Percentiles rank a stretch among this genome's conserved stretches.
Conservation (phyloP, 306 rosid species). For the Dalbergia oliveri region DNA sequence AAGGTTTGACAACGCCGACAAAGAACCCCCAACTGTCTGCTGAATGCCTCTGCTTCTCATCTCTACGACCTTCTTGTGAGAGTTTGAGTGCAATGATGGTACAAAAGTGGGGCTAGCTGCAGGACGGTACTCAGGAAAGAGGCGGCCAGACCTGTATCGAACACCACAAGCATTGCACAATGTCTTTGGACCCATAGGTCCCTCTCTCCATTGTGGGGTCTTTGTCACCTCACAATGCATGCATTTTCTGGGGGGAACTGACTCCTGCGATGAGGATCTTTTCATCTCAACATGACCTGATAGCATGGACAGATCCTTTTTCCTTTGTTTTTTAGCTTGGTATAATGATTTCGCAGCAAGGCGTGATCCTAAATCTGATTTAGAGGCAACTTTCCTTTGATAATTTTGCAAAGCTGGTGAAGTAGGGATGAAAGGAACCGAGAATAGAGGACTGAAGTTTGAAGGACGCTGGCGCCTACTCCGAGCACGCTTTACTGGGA, state of each 20-base stretch:
- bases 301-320: slow-evolving; percentile 49
- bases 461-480: slow-evolving; percentile 68
- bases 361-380: slow-evolving; percentile 46
- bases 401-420: slow-evolving; percentile 38
- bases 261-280: slow-evolving; percentile 39
- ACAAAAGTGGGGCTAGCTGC: slow-evolving; percentile 85
- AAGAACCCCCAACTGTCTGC: slow-evolving; percentile 41
- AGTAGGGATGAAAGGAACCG: slow-evolving; percentile 43
- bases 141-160: slow-evolving; percentile 86
- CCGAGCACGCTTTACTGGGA: slow-evolving; percentile 67
- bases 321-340: slow-evolving; percentile 50
- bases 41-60: slow-evolving; percentile 61
- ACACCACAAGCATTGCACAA: slow-evolving; percentile 94
- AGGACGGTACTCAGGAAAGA: slow-evolving; percentile 86
- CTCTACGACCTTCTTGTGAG: slow-evolving; percentile 86
- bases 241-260: slow-evolving; percentile 60
- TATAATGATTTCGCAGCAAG: slow-evolving; percentile 43
- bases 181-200: slow-evolving; percentile 89
- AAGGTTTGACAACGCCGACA: slow-evolving; percentile 47
- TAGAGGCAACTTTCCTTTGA: slow-evolving; percentile 41
- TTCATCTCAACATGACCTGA: slow-evolving; percentile 49
- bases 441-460: slow-evolving; percentile 44
- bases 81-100: slow-evolving; percentile 74
- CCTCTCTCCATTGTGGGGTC: slow-evolving; percentile 96
- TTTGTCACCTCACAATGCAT: slow-evolving; percentile 74